Percentiles rank a stretch among this genome's conserved stretches.
phyloP scores from a whole-genome alignment of 768 basidiomycete species.

The Plicaturopsis crispa region DNA sequence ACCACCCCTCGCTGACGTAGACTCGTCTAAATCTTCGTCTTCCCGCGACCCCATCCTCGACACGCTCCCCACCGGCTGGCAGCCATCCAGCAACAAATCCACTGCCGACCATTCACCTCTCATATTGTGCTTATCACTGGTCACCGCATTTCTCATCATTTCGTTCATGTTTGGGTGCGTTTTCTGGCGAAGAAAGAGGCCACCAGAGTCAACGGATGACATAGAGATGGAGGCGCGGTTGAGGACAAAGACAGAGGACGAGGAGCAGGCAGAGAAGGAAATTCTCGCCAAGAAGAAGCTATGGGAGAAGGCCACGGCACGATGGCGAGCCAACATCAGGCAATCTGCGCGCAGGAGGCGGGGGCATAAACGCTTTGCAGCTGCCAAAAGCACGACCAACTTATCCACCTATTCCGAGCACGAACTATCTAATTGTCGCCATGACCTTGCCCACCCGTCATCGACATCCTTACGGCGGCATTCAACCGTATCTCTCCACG shows the following conservation, averaged over 20 bases:
- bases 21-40: no score
- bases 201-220: conserved; percentile 30
- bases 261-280: conserved; percentile 33
- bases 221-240: conserved; percentile 40
- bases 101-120: conserved; percentile 32
- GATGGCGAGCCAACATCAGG: conserved; percentile 62
- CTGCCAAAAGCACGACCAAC: no score
- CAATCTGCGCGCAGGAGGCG: conserved; percentile 54
- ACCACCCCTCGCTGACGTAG: no score
- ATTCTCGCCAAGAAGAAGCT: conserved; percentile 44
- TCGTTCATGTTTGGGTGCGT: conserved; percentile 54
- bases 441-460: no score
- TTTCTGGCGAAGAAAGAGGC: conserved; percentile 46
- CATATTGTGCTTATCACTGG: conserved; percentile 52
- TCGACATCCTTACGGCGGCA: conserved; percentile 17
- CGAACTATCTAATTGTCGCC: no score
- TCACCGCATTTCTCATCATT: conserved; percentile 54
- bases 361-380: conserved; percentile 16
- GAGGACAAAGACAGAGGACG: conserved; percentile 21
- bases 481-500: conserved; percentile 17
- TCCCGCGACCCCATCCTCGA: conserved; percentile 21
- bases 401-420: no score
- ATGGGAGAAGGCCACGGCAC: conserved; percentile 58
- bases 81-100: conserved; percentile 12
- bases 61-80: conserved; percentile 53